phyloP scores from a whole-genome alignment of 164 flowering plant genomes.

The Euptelea pleiosperma region DNA sequence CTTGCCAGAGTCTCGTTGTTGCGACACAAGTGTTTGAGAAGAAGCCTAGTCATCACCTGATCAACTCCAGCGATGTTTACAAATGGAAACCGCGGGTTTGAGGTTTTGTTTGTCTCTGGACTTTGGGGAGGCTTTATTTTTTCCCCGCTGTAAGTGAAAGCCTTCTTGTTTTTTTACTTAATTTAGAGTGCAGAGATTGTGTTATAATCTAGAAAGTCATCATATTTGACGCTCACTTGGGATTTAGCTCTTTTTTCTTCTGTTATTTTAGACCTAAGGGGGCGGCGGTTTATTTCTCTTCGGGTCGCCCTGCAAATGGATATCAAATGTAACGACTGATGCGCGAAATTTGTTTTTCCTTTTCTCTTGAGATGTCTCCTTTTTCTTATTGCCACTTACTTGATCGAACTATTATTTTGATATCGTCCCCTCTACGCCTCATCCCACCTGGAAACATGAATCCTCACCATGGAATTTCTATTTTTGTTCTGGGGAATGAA shows the following conservation, averaged over 20 bases:
- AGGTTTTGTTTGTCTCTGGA: constrained; percentile 5
- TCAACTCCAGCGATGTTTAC: background rate
- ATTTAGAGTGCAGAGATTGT: constrained; percentile 32
- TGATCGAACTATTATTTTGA: no score
- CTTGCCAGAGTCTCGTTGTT: constrained; percentile 5
- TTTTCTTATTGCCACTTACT: no score
- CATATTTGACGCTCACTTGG: background rate
- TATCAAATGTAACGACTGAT: background rate
- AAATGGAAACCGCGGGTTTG: no score
- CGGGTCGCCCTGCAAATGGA: background rate
- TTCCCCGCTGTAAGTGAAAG: constrained; percentile 35
- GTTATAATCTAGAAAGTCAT: constrained; percentile 11
- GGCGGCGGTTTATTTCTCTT: background rate
- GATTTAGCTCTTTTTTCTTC: background rate
- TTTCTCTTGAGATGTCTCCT: no score
- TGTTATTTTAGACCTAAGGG: background rate
- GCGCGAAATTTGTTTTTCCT: background rate
- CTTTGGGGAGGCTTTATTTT: constrained; percentile 13
- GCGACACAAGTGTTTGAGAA: constrained; percentile 3
- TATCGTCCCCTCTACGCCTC: no score
- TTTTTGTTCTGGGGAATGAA: no score
- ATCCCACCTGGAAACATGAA: no score
- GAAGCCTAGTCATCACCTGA: background rate
- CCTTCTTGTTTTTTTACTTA: constrained; percentile 22
- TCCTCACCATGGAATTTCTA: no score